Evolutionary conservation across 148 eudicot species (phyloP), one percentile per base, ranked within the genome.

Genomic region (Cornus controversa): DNA sequence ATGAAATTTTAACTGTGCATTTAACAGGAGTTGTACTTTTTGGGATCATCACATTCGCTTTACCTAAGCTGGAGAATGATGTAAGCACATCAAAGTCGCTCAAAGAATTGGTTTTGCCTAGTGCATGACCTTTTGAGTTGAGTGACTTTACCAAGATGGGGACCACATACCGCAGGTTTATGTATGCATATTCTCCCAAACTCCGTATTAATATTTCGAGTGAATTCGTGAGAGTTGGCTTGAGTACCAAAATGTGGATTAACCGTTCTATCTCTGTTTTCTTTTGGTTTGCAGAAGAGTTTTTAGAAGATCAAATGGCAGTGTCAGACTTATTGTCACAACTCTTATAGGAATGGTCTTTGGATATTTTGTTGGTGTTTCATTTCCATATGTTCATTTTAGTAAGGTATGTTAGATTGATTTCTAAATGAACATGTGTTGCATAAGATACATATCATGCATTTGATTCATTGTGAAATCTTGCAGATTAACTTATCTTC

Each of bases 281-380:
- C 22, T 40, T 57, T 80, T 29, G 70, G 66, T 47, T 79, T 81
- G 75, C 86, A 89, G 94, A 84, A 89, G 90, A 75, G 70, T 67
- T 77, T 77, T 70, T 42, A 91, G 72, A 72, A 88, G 78, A 82
- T 79, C 94, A 71, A 89, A 84, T 82, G 90, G 85, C 73, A 80
- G 73, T 69, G 80, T 75, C 25, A 84, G 89, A 63, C 86, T 91
- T 71, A 37, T 91, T 67, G 72, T 89, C 74, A 87, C 90, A 27
- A 80, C 92, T 66, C 50, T 89, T 26, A 84, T 87, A 79, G 94
- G 92, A 74, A 85, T 91, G 80, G 87, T 89, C 73, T 85, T 91
- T 79, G 94, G 94, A 53, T 91, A 89, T 78, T 89, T 87, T 70
- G 75, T 89, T 69, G 94, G 94, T 71, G 79, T 85, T 69, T 89